Evolutionary conservation across 176 grass and related monocot species (phyloP), one percentile per base, ranked within the genome.

Genomic region (Musa acuminata): DNA sequence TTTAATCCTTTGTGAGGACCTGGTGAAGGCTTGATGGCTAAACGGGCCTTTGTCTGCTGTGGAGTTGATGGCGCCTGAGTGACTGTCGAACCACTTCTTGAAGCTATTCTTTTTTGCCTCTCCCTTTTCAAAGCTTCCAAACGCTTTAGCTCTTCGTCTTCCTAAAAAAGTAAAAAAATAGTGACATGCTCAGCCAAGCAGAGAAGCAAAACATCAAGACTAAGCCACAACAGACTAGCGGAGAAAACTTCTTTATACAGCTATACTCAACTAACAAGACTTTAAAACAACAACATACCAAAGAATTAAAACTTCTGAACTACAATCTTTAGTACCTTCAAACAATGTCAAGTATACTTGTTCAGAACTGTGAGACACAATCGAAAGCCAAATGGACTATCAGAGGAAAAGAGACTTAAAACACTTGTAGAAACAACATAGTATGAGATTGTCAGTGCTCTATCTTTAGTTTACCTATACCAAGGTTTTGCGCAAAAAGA

Each of bases 111-210:
- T 80, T 99, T 94, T 89, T 99, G 82, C 76, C 96, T 79, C 76
- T 99, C 96, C 76, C 80, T 72, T 87, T 91, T 99, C 77, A 99
- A 85, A 70, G 82, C 90, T 59, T 99, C 96, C 50, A 99, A 77
- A 17, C 96, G 88, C 73, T 89, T 99, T 35, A 85, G 80, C 51
- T 94, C 83, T 71, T 95, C 96, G 9, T 91, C 91, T 82, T 99
- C 96, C 96, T 99, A 82, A 52, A 82, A 52, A 82, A 79, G 48
- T 74, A 22, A 5, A 43, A 0, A 71, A 67, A 74, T 55, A 85
- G 24, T 8, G 2, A 73, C 29, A 43, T 54, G 9, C 14, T 73
- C 51, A 73, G 51, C 11, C 71, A 21, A 71, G 52, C 9, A 54
- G 6, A 53, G 11, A 29, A 24, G 35, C 8, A 71, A 52, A 51